Evolutionary conservation across 495 filamentous ascomycete genomes (phyloP).

Genomic region (Trichoderma orchidacearum): DNA sequence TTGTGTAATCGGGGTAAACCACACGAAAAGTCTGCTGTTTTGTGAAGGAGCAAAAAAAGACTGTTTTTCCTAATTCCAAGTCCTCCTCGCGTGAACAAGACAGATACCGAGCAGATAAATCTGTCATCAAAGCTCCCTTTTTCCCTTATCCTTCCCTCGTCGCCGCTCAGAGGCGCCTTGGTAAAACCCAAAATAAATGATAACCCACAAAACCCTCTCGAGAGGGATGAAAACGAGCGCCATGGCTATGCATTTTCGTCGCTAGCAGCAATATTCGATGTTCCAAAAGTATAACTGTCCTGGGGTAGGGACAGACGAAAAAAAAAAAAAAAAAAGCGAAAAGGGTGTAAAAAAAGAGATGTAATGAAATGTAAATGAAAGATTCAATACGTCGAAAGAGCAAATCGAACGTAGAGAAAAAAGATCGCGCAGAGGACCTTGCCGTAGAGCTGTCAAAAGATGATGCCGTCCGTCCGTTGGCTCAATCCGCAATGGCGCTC

Average conservation of each 20-base stretch:
- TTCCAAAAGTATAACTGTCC: not conserved
- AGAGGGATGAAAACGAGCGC: not conserved
- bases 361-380: too few species aligned
- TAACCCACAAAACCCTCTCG: not conserved
- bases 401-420: not conserved
- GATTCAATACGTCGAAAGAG: too few species aligned
- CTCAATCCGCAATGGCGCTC: conserved; percentile 16
- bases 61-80: too few species aligned
- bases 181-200: not conserved
- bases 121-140: too few species aligned
- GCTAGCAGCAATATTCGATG: not conserved
- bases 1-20: not conserved
- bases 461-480: not conserved
- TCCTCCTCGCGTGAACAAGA: too few species aligned
- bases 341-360: not conserved
- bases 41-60: too few species aligned
- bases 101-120: too few species aligned
- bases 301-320: not conserved
- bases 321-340: not conserved
- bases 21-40: too few species aligned
- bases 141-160: not conserved
- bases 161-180: not conserved
- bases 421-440: not conserved
- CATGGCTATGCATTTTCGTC: not conserved
- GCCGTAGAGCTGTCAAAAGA: not conserved